A percentile compares a stretch with the other conserved stretches of the same genome.
Evolutionary conservation across 495 filamentous ascomycete genomes (phyloP).

Genomic region (Penicillium roqueforti): DNA sequence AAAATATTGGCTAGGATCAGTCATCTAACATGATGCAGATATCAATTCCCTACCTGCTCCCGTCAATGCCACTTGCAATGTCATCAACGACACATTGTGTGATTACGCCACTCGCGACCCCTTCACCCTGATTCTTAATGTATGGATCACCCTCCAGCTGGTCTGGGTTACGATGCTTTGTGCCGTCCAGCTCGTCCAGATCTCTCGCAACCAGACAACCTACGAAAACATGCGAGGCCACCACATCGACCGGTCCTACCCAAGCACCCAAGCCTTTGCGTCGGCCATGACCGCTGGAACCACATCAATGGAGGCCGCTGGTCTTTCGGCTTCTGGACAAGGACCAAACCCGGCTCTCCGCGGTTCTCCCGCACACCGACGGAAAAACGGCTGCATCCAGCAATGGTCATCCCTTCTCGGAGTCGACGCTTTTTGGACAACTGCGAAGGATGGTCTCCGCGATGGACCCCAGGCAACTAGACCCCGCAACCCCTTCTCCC

Average conservation of each 20-base stretch:
- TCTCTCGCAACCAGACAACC: constrained; percentile 87
- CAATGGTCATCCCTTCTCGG: constrained; percentile 83
- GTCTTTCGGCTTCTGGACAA: constrained; percentile 55
- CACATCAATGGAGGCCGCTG: constrained; percentile 62
- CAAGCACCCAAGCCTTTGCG: constrained; percentile 62
- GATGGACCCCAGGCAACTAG: constrained; percentile 45
- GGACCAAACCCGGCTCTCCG: constrained; percentile 44
- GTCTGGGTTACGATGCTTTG: constrained; percentile 96
- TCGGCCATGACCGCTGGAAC: constrained; percentile 74
- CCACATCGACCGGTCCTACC: constrained; percentile 46
- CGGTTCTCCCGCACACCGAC: constrained; percentile 41
- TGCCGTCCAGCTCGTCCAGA: constrained; percentile 84
- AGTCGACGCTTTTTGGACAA: constrained; percentile 85
- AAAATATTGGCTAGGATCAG: not conserved
- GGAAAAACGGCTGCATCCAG: constrained; percentile 58
- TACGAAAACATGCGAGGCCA: constrained; percentile 89
- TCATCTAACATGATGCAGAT: constrained; percentile 38
- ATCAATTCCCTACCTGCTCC: constrained; percentile 51
- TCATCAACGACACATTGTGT: constrained; percentile 73
- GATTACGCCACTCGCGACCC: constrained; percentile 69
- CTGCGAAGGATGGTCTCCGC: constrained; percentile 63
- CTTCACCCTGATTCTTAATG: constrained; percentile 70
- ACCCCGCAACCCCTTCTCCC: constrained; percentile 76
- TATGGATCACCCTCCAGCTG: constrained; percentile 79
- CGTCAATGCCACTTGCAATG: constrained; percentile 56